These are phyloP conservation scores for Termitomyces sp. DNA, from an alignment of 1,284 basidiomycete genomes.

Conservation along the genomic window DNA sequence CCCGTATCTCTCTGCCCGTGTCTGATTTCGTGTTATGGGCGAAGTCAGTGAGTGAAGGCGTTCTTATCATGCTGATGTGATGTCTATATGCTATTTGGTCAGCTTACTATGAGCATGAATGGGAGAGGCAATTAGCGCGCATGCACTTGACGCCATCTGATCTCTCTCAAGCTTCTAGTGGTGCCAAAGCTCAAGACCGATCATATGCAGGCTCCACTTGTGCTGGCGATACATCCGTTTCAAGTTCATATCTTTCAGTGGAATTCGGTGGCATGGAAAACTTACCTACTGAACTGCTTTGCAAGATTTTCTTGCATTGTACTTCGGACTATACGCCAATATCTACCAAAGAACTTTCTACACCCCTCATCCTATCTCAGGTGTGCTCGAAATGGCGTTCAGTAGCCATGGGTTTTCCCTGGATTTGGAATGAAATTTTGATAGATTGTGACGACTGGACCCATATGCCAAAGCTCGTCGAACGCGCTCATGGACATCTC, in stretches of 20 bases:
- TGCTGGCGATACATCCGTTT: neutral
- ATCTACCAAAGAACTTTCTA: neutral
- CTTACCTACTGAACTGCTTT: conserved; percentile 12
- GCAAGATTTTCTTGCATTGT: conserved; percentile 11
- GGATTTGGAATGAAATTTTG: conserved; percentile 12
- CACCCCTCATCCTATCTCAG: conserved; percentile 2
- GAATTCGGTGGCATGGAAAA: neutral
- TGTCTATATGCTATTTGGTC: neutral
- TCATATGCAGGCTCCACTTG: neutral
- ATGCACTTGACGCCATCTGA: neutral
- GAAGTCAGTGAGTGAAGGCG: conserved; percentile 7
- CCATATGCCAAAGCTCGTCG: neutral
- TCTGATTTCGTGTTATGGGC: neutral
- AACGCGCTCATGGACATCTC: conserved; percentile 8
- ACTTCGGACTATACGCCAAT: neutral
- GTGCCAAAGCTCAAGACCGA: neutral
- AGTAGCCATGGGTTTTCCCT: neutral
- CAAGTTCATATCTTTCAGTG: neutral
- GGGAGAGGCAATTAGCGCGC: conserved; percentile 1
- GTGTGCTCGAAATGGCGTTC: conserved; percentile 12
- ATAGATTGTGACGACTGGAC: conserved; percentile 13
- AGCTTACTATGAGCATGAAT: conserved; percentile 8
- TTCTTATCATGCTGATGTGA: neutral
- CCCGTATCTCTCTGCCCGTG: too few relatives aligned
- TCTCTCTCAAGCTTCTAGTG: neutral